Evolutionary conservation across 352 stramenopile genomes (phyloP).

Genomic region (Aphanomyces astaci): DNA sequence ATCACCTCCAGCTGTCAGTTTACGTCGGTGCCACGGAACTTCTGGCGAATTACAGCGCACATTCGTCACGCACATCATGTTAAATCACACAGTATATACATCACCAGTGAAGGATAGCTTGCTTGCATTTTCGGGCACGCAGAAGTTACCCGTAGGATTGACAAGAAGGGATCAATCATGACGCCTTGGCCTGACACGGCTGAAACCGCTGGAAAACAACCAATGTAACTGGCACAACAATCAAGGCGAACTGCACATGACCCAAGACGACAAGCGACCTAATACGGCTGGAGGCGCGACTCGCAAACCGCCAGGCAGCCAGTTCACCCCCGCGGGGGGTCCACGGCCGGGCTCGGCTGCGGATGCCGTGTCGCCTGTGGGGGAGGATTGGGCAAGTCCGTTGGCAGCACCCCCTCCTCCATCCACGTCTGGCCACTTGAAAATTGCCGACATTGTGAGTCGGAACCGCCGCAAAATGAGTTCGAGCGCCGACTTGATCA

Average conservation of each 20-base stretch:
- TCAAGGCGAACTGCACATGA: not conserved
- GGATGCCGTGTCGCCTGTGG: not conserved
- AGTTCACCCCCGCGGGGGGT: not conserved
- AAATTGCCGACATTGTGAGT: constrained; percentile 7
- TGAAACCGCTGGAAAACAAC: no score
- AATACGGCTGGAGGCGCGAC: not conserved
- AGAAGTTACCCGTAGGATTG: no score
- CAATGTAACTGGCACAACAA: not conserved
- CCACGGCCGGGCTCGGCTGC: not conserved
- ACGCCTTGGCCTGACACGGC: no score
- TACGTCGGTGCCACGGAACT: no score
- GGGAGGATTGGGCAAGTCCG: not conserved
- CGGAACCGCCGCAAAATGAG: constrained; percentile 20
- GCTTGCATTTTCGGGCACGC: no score
- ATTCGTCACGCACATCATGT: no score
- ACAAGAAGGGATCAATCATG: no score
- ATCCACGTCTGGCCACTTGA: not conserved
- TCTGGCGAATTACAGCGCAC: no score
- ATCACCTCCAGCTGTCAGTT: no score
- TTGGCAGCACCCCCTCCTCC: not conserved
- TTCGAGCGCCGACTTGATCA: constrained; percentile 71
- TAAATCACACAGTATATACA: no score
- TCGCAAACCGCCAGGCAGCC: not conserved
- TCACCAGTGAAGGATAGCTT: no score
- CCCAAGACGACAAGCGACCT: not conserved